Evolutionary conservation across 1,284 basidiomycete genomes (phyloP).

Genomic region (Sporisorium scitamineum): DNA sequence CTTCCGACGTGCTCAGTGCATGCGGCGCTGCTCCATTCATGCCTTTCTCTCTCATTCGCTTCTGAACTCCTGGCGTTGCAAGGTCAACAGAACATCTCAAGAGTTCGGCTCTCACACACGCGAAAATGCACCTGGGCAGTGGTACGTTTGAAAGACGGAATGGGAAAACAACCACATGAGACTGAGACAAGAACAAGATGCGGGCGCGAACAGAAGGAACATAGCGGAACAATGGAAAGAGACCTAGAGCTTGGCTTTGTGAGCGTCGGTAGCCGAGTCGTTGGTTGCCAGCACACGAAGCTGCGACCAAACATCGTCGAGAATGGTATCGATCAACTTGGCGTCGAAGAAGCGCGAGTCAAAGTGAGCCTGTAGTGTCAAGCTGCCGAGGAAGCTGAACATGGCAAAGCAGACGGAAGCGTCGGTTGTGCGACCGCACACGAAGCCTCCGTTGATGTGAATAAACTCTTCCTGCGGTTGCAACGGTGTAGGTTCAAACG

Average conservation of each 20-base stretch:
- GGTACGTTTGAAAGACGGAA: too few relatives aligned
- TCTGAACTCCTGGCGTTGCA: too few relatives aligned
- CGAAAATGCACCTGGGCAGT: too few relatives aligned
- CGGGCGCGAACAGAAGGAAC: not conserved
- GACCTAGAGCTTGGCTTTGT: slow-evolving; percentile 28
- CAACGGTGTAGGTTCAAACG: slow-evolving; percentile 10
- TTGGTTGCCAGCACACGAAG: slow-evolving; percentile 12
- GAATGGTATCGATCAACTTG: slow-evolving; percentile 23
- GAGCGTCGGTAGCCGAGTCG: not conserved
- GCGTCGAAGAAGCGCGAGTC: slow-evolving; percentile 40
- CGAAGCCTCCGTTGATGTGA: slow-evolving; percentile 2
- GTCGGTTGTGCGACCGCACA: slow-evolving; percentile 28
- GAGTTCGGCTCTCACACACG: too few relatives aligned
- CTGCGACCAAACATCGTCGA: slow-evolving; percentile 23
- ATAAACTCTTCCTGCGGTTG: slow-evolving; percentile 14
- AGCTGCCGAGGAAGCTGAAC: slow-evolving; percentile 13
- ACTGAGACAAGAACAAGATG: not conserved
- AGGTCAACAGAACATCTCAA: too few relatives aligned
- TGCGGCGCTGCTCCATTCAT: too few relatives aligned
- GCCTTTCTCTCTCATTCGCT: too few relatives aligned
- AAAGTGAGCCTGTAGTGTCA: slow-evolving; percentile 29
- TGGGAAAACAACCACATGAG: too few relatives aligned
- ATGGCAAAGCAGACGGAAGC: slow-evolving; percentile 34
- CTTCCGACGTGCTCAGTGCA: too few relatives aligned
- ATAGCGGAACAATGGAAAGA: not conserved